Evolutionary conservation across 345 rosid genomes (phyloP).

Genomic region (Euphorbia tirucalli): DNA sequence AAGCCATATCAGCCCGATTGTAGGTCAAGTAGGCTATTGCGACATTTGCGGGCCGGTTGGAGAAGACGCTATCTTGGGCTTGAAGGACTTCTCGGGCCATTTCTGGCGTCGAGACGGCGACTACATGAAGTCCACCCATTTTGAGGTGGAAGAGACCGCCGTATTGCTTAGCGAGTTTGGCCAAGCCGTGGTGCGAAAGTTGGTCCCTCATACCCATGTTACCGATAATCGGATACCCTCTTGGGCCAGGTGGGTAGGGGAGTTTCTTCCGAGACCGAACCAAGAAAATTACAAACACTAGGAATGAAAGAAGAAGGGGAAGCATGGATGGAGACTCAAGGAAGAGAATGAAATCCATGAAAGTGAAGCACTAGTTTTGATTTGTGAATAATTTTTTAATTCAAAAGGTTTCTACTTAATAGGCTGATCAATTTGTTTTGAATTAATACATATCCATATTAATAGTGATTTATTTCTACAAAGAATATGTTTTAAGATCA

Average conservation of each 20-base stretch:
- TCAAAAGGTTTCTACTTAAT: no score
- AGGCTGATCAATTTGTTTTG: neutral
- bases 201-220: conserved; percentile 25
- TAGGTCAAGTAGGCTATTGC: conserved; percentile 26
- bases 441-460: no score
- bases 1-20: conserved; percentile 33
- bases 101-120: conserved; percentile 21
- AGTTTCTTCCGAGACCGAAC: neutral
- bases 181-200: conserved; percentile 26
- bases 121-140: conserved; percentile 25
- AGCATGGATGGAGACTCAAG: neutral
- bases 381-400: no score
- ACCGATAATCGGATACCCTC: conserved; percentile 23
- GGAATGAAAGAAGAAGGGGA: neutral
- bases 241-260: conserved; percentile 18
- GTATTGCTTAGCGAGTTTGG: conserved; percentile 13
- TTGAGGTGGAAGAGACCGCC: conserved; percentile 24
- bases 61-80: conserved; percentile 21
- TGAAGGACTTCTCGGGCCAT: conserved; percentile 28
- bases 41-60: conserved; percentile 25
- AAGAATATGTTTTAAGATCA: no score
- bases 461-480: no score
- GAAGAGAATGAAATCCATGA: conserved; percentile 6
- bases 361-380: no score
- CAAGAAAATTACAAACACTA: neutral